Base-by-base conservation (phyloP, 495 filamentous ascomycete species). In the Durotheca rogersii region DNA sequence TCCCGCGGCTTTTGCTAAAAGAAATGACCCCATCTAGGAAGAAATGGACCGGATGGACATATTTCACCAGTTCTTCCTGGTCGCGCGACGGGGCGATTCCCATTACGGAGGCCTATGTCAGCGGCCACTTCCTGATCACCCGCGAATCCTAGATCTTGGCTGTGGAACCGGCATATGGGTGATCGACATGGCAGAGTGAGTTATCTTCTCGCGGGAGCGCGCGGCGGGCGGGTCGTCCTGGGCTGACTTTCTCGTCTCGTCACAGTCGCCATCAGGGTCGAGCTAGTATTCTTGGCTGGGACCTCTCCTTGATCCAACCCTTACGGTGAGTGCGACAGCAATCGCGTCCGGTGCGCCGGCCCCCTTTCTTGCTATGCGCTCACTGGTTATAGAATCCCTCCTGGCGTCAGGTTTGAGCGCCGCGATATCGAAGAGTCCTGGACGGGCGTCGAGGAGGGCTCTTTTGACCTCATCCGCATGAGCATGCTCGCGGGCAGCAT, bases 91-190 rank as follows among this genome's bases (percentile, higher is more conserved):
- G 46, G 73, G 84, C 53, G 67, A 73, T 14, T 75, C 83, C 50
- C 68, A 43, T 7, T 65, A 62, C 7, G 46, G 41, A 46, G 52
- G 56, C 34, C 36, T 65, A 17, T 51, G 51, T 32, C 51, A 52
- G 55, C 32, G 75, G 17, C 46, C 19, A 11, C 15, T 66, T 46
- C 31, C 62, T 43, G 12, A 68, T 7, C 34, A 61, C 14, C 68
- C 71, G 4, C 68, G 80, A 16, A 83, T 95, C 30, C 70, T 96
- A 16, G 91, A 96, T 64, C 65, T 95, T 37, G 91, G 91, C 18
- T 89, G 85, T 52, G 91, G 91, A 7, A 95, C 91, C 0, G 90
- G 91, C 4, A 92, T 95, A 37, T 96, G 91, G 91, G 79, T 82
- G 15, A 91, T 94, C 59, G 86, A 93, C 55, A 84, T 96, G 69